phyloP scores from a whole-genome alignment of 345 rosid species.

The Arabis hirsuta region DNA sequence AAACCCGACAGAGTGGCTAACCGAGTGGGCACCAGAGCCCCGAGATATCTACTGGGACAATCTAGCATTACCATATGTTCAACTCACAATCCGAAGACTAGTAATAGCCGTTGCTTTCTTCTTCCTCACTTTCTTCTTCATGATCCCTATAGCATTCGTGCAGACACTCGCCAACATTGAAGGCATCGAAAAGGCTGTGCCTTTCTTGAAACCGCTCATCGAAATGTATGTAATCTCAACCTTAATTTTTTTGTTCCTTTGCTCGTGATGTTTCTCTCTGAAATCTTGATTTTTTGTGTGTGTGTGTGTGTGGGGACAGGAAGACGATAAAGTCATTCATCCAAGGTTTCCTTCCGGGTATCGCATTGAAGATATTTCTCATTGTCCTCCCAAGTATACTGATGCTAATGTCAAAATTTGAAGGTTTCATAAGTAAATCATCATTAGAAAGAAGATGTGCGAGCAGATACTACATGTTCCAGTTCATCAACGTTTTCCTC shows the following conservation, averaged over 20 bases:
- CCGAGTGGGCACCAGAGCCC: constrained; percentile 97
- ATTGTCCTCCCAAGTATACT: constrained; percentile 79
- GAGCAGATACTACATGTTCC: constrained; percentile 74
- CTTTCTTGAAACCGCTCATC: constrained; percentile 75
- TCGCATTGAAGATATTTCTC: constrained; percentile 89
- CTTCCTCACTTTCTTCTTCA: constrained; percentile 94
- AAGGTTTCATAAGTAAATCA: constrained; percentile 78
- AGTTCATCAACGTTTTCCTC: constrained; percentile 90
- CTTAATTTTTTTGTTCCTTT: constrained; percentile 2
- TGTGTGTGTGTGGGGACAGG: constrained; percentile 53
- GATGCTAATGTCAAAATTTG: constrained; percentile 97
- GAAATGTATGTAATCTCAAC: constrained; percentile 55
- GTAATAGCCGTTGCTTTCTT: constrained; percentile 68
- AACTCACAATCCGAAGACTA: constrained; percentile 75
- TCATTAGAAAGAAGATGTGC: constrained; percentile 87
- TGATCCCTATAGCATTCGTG: constrained; percentile 90
- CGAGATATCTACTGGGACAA: constrained; percentile 89
- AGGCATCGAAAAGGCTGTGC: constrained; percentile 83
- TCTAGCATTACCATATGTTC: constrained; percentile 87
- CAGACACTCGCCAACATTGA: constrained; percentile 94
- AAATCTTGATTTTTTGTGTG: neutral
- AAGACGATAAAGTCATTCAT: constrained; percentile 73
- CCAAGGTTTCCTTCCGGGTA: constrained; percentile 97
- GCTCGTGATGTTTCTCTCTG: neutral
- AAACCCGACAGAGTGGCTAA: constrained; percentile 87